Evolutionary conservation across 2,329 filamentous ascomycete genomes (phyloP), one percentile per base, ranked within the genome.

Genomic region (Trichophyton simii): DNA sequence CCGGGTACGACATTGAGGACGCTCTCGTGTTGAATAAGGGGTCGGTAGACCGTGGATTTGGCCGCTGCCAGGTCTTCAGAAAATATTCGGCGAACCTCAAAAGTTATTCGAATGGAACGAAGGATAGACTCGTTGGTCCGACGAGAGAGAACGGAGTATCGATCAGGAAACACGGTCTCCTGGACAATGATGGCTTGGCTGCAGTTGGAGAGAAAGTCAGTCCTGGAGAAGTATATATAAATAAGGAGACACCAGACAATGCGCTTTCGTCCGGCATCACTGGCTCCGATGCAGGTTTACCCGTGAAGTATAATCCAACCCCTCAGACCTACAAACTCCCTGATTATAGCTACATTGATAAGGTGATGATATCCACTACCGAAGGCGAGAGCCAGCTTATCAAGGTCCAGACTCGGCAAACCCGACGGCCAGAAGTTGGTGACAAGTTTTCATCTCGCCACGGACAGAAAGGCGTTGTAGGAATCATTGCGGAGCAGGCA

Each of bases 401-500:
- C 79, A 99, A 99, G 75, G 87, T 97, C 13, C 88, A 96, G 71
- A 96, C 91, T 0, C 83, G 95, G n/a, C 95, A 99, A 73, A 99
- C 95, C 0, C 86, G 95, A 48, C 84, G 91, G 3, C 94, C 94
- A 0, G 95, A 99, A 73, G 83, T 99, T 2, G 94, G 94, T 60
- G 94, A 99, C 81, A 99, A 99, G 73, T 99, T 99, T 77, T 96
- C 91, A 0, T 99, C 94, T 58, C 89, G 94, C 63, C 94, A 99
- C 81, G 94, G 94, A 20, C 94, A 99, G 71, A 99, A 99, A 75
- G 94, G 94, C 78, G 94, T 97, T 20, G 91, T 95, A 1, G 94
- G 94, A 61, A 92, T 97, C 68, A 96, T 99, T 62, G 91, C 92
- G 18, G 89, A 96, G 65, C 92, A 97, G 76, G 91, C 94, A 71